Conservation (phyloP, 805 yeast species). For the Wickerhamiella cacticola region DNA sequence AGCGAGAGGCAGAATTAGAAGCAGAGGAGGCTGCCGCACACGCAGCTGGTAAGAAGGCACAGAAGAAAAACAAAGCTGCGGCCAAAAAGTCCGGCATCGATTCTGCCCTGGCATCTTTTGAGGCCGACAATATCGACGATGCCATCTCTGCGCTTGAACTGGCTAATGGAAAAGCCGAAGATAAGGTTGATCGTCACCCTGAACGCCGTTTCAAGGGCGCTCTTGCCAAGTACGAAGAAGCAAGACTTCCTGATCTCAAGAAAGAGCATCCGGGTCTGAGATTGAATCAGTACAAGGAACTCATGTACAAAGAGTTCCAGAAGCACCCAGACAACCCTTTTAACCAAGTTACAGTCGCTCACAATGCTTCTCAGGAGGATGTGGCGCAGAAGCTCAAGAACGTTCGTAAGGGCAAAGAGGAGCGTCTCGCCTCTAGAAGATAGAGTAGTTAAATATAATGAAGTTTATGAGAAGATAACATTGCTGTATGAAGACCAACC, state of each 20-base stretch:
- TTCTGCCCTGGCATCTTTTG: constrained; percentile 48
- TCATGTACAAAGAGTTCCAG: constrained; percentile 67
- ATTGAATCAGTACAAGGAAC: constrained; percentile 62
- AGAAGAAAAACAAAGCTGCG: constrained; percentile 50
- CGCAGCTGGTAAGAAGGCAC: constrained; percentile 44
- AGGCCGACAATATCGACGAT: constrained; percentile 63
- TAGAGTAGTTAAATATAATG: background rate
- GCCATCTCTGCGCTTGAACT: constrained; percentile 69
- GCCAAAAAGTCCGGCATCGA: constrained; percentile 46
- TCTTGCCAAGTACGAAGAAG: constrained; percentile 54
- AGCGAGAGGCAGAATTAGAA: constrained; percentile 53
- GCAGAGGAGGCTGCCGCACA: constrained; percentile 48
- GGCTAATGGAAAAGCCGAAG: constrained; percentile 39
- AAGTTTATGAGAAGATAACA: background rate
- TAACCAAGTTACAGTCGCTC: constrained; percentile 57
- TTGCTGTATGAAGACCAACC: no score
- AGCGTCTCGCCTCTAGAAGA: constrained; percentile 18
- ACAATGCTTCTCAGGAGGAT: constrained; percentile 49
- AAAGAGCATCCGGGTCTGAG: constrained; percentile 72
- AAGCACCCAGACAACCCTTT: constrained; percentile 73
- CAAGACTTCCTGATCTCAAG: constrained; percentile 57
- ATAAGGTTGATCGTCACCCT: constrained; percentile 63
- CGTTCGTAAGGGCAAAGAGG: constrained; percentile 41
- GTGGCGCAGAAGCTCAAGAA: constrained; percentile 36
- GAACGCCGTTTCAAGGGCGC: constrained; percentile 85